These are phyloP conservation scores for Cordyceps sp. DNA, from an alignment of 2,329 filamentous ascomycete genomes.

Conservation along the genomic window DNA sequence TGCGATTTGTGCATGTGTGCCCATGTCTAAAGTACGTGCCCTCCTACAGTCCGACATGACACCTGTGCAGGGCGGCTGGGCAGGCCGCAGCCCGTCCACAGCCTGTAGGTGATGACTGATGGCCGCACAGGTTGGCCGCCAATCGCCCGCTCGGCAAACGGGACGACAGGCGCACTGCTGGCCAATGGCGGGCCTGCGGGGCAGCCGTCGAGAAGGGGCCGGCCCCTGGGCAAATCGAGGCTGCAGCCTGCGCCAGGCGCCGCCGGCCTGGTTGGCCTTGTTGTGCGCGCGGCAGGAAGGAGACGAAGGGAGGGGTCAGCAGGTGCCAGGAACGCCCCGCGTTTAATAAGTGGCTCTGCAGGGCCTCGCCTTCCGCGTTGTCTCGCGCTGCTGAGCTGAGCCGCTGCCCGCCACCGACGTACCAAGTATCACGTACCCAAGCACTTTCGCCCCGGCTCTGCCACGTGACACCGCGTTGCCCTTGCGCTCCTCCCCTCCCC, in stretches of 20 bases:
- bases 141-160: constrained; percentile 4
- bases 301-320: constrained; percentile 1
- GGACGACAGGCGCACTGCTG: constrained; percentile 5
- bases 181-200: constrained; percentile 12
- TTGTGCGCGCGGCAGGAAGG: constrained; percentile 1
- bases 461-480: constrained; percentile 13
- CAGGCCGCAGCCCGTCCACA: too few species aligned
- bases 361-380: too few species aligned
- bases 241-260: constrained; percentile 11
- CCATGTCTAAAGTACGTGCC: too few species aligned
- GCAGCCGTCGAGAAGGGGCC: constrained; percentile 11
- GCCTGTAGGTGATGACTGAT: too few species aligned
- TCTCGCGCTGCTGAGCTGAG: background rate
- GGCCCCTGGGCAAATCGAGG: constrained; percentile 13
- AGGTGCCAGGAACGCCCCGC: constrained; percentile 20
- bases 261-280: constrained; percentile 1
- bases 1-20: too few species aligned
- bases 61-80: too few species aligned
- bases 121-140: too few species aligned
- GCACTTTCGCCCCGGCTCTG: too few species aligned
- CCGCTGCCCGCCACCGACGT: background rate
- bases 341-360: constrained; percentile 13
- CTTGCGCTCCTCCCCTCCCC: too few species aligned
- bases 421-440: too few species aligned
- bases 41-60: too few species aligned